A percentile compares a stretch with the other conserved stretches of the same genome.
Evolutionary conservation across 306 rosid species (phyloP).

Genomic region (Alnus rubra): DNA sequence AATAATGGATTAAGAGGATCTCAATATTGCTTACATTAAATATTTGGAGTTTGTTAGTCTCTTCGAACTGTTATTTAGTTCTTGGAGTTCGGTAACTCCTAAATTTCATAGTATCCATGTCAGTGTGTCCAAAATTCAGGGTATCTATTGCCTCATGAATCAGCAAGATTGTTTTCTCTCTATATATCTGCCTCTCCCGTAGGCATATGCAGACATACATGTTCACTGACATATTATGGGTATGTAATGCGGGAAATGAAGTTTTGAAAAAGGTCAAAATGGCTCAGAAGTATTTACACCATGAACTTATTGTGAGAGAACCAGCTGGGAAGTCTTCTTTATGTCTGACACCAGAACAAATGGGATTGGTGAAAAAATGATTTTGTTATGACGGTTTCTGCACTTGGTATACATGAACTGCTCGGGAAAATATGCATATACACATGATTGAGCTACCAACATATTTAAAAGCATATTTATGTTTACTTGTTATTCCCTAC

Average conservation of each 20-base stretch:
- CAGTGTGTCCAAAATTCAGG: neutral
- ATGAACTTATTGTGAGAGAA: neutral
- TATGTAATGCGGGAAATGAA: neutral
- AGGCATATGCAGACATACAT: neutral
- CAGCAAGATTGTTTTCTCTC: neutral
- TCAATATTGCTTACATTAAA: conserved; percentile 34
- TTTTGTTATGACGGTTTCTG: neutral
- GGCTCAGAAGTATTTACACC: neutral
- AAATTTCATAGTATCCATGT: conserved; percentile 1
- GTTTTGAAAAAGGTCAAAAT: neutral
- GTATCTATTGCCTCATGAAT: neutral
- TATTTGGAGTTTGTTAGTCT: conserved; percentile 36
- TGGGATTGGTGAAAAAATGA: neutral
- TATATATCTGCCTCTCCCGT: neutral
- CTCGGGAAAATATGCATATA: neutral
- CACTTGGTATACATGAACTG: neutral
- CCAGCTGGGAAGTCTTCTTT: neutral
- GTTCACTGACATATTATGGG: neutral
- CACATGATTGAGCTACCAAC: neutral
- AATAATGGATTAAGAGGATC: conserved; percentile 24
- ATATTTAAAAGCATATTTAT: too few species aligned
- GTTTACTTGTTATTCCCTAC: too few species aligned
- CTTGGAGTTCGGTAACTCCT: conserved; percentile 40
- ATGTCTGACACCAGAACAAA: neutral
- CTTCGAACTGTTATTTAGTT: conserved; percentile 23